Conservation (phyloP, 169 alveolate genomes). For the Plasmodium gonderi region DNA sequence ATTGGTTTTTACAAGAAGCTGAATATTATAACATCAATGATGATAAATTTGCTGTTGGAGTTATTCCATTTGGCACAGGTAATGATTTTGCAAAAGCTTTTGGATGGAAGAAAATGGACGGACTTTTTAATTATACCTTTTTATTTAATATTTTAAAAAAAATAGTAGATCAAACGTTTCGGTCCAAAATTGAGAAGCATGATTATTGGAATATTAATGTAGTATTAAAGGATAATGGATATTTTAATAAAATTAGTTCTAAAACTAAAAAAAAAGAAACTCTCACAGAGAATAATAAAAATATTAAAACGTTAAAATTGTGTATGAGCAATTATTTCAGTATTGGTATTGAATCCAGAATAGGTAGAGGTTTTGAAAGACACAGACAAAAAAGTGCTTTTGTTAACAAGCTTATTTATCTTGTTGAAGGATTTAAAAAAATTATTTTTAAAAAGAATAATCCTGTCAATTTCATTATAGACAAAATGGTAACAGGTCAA, state of each 20-base stretch:
- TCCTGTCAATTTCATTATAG: conserved; percentile 79
- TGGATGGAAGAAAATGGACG: conserved; percentile 89
- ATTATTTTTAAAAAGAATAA: conserved; percentile 75
- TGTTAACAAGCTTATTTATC: conserved; percentile 82
- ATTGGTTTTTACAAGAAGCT: conserved; percentile 92
- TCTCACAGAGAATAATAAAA: conserved; percentile 50
- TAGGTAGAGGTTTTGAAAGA: conserved; percentile 94
- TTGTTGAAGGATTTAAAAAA: conserved; percentile 88
- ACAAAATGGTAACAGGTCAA: conserved; percentile 80
- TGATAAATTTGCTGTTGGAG: conserved; percentile 86
- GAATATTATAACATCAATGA: conserved; percentile 84
- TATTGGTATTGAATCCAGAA: conserved; percentile 94
- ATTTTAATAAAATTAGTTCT: conserved; percentile 85
- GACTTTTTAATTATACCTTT: conserved; percentile 83
- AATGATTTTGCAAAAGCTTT: conserved; percentile 95
- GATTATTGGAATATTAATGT: conserved; percentile 93
- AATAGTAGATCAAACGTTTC: conserved; percentile 82
- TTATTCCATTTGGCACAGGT: conserved; percentile 96
- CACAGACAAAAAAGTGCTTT: conserved; percentile 84
- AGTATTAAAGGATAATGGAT: conserved; percentile 88
- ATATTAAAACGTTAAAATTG: conserved; percentile 25
- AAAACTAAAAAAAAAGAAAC: conserved; percentile 81
- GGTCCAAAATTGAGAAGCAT: conserved; percentile 86
- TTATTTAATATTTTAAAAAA: conserved; percentile 86
- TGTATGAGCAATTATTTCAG: conserved; percentile 93